Conservation (phyloP, 2,329 filamentous ascomycete genomes). For the Venturiaceae sp. region DNA sequence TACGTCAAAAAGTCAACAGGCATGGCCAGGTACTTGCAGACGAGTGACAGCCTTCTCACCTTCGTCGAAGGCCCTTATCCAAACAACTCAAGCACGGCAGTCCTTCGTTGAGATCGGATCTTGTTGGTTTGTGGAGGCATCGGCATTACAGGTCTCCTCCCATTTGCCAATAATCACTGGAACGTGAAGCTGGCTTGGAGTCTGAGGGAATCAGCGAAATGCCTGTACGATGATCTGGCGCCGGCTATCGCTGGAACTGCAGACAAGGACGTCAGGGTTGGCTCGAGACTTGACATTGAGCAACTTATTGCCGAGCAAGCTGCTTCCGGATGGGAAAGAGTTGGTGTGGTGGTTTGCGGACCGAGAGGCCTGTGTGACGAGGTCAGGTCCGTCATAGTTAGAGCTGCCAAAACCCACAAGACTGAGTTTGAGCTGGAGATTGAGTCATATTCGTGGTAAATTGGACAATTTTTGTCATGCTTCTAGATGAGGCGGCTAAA, state of each 20-base stretch:
- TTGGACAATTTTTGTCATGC: too few species aligned
- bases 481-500: too few species aligned
- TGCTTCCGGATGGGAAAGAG: conserved; percentile 22
- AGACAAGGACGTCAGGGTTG: conserved; percentile 28
- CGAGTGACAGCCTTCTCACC: conserved; percentile 20
- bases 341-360: conserved; percentile 34
- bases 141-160: conserved; percentile 35
- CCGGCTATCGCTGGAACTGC: conserved; percentile 14
- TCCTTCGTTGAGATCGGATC: conserved; percentile 20
- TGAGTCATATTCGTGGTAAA: conserved; percentile 19
- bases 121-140: conserved; percentile 37
- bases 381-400: conserved; percentile 21
- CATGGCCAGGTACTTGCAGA: conserved; percentile 22
- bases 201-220: conserved; percentile 16
- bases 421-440: conserved; percentile 17
- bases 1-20: conserved; percentile 27
- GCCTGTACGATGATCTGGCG: conserved; percentile 22
- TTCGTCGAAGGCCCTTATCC: conserved; percentile 36
- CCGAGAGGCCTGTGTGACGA: conserved; percentile 31
- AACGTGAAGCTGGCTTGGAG: conserved; percentile 33
- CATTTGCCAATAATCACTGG: conserved; percentile 23
- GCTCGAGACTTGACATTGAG: conserved; percentile 23
- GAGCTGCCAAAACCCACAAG: conserved; percentile 8
- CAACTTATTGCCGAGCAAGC: conserved; percentile 23
- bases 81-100: conserved; percentile 17